phyloP scores from a whole-genome alignment of 2,329 filamentous ascomycete species.

The Fusarium sp. region DNA sequence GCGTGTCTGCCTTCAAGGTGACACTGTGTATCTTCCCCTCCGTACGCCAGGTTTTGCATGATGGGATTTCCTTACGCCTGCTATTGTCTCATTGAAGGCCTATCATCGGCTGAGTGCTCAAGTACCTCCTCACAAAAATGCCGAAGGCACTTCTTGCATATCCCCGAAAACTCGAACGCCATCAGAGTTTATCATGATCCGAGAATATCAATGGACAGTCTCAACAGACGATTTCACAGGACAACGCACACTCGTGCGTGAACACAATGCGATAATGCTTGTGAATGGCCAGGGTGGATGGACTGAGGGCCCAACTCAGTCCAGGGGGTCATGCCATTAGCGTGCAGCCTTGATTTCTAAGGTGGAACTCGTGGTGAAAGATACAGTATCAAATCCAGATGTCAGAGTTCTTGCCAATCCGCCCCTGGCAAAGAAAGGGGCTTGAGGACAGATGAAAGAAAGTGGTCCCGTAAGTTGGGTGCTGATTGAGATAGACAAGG shows the following conservation, averaged over 20 bases:
- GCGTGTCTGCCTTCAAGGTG: slow-evolving; percentile 8
- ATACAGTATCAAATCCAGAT: slow-evolving; percentile 15
- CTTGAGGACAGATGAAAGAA: slow-evolving; percentile 4
- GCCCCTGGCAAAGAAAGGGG: slow-evolving; percentile 20
- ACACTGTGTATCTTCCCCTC: slow-evolving; percentile 38
- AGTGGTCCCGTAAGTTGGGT: slow-evolving; percentile 1
- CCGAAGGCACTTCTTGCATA: slow-evolving; percentile 22
- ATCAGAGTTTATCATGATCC: slow-evolving; percentile 7
- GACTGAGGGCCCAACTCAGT: slow-evolving; percentile 33
- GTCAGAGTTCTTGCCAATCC: slow-evolving; percentile 16
- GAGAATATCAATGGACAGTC: neutral
- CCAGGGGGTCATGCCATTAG: slow-evolving; percentile 31
- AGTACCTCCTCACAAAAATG: slow-evolving; percentile 7
- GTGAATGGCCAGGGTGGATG: slow-evolving; percentile 32
- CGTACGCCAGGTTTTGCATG: neutral
- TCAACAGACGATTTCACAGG: neutral
- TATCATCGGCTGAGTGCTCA: slow-evolving; percentile 11
- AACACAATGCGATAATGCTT: slow-evolving; percentile 28
- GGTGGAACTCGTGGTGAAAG: slow-evolving; percentile 18
- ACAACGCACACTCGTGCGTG: slow-evolving; percentile 12
- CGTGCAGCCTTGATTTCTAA: slow-evolving; percentile 29
- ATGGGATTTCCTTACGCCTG: slow-evolving; percentile 6
- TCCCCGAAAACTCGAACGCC: slow-evolving; percentile 20
- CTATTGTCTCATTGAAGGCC: slow-evolving; percentile 8
- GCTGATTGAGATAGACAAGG: slow-evolving; percentile 10